Evolutionary conservation across 2,329 filamentous ascomycete species (phyloP), one percentile per base, ranked within the genome.

Genomic region (Epichloe brachyelytri): DNA sequence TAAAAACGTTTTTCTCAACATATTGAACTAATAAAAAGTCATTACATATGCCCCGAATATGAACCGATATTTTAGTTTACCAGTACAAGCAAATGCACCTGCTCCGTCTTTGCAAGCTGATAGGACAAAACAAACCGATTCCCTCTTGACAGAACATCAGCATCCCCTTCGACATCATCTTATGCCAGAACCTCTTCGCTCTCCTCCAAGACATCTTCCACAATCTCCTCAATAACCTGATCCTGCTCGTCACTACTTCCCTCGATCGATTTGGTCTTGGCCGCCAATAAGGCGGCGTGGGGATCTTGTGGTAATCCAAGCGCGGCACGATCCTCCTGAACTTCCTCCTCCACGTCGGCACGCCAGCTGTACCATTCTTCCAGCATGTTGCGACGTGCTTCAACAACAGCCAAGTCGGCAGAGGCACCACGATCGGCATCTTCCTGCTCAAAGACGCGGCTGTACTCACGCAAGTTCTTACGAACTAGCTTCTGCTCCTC

Each of bases 391-490:
- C 91, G 83, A 59, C 93, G 82, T 59, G 82, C 83, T 70, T 97
- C 91, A 55, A 98, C 86, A 48, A 98, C 89, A 37, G 90, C 91
- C 62, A 90, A 82, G 72, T 97, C 93, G 61, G 91, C 93, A 51
- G 88, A 91, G 55, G 90, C 91, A 64, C 90, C 90, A 65, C 91
- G 89, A 65, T 94, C 89, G 57, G 85, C 81, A 70, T 98, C 94
- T 67, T 95, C 86, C 71, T 95, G 88, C 60, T 98, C 93, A 68
- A 98, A 98, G 58, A 86, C 77, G 65, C 88, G 87, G 68, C 84
- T 88, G 80, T 96, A 98, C 71, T 97, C 93, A 60, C 91, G 87
- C 51, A 98, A 83, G 72, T 96, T 98, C 81, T 95, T 96, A 74
- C 94, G 91, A 63, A 97, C 88, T 63, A 86, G 80, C 78, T 96